These are phyloP conservation scores for Aspergillus ochraceus DNA, from an alignment of 2,329 filamentous ascomycete species.

Conservation along the genomic window DNA sequence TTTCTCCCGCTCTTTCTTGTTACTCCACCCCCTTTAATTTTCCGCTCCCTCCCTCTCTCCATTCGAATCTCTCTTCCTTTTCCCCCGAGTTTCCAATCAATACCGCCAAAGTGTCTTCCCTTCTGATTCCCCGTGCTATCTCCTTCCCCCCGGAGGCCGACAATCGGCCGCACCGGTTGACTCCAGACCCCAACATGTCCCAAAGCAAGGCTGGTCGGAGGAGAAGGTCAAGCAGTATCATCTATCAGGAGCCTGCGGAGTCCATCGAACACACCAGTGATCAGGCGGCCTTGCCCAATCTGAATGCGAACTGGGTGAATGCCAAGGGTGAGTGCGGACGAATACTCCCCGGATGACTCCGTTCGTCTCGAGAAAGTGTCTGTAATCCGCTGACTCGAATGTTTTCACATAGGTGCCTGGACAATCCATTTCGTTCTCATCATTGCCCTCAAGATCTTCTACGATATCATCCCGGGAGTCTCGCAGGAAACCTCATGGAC, in stretches of 20 bases:
- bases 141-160: conserved; percentile 85
- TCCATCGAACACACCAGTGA: conserved; percentile 97
- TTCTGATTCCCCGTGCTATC: conserved; percentile 84
- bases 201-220: conserved; percentile 71
- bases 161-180: conserved; percentile 59
- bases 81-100: conserved; percentile 47
- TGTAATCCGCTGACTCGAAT: conserved; percentile 18
- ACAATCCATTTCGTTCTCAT: conserved; percentile 96
- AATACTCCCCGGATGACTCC: background rate
- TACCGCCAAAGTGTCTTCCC: conserved; percentile 96
- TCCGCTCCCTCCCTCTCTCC: conserved; percentile 30
- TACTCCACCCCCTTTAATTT: conserved; percentile 24
- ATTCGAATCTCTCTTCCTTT: conserved; percentile 19
- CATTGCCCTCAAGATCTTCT: conserved; percentile 87
- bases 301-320: conserved; percentile 99
- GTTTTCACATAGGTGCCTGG: conserved; percentile 74
- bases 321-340: conserved; percentile 74
- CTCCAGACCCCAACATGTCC: conserved; percentile 60
- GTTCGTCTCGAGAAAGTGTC: background rate
- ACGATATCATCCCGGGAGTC: conserved; percentile 92
- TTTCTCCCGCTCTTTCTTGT: conserved; percentile 16
- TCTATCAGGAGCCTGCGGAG: conserved; percentile 96
- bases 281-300: conserved; percentile 88
- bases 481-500: conserved; percentile 99
- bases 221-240: conserved; percentile 95